Base-by-base conservation (phyloP, 768 basidiomycete genomes). In the Mycena crocata region DNA sequence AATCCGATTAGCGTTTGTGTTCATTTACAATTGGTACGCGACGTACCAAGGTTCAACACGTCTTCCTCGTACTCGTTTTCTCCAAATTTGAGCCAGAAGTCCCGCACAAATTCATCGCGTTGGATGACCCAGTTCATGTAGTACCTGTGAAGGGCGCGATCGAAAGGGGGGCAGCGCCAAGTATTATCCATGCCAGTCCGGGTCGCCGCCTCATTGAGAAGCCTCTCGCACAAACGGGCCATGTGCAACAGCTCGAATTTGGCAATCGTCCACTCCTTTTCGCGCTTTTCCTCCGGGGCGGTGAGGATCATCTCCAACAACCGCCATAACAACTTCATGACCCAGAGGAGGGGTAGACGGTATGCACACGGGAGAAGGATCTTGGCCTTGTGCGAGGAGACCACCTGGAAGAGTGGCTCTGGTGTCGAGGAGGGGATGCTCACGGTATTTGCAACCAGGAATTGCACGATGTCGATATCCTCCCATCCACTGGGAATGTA, bases 41-140 rank as follows among this genome's bases (percentile, higher is more conserved):
- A 68, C 63, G 3, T 24, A 70, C 69, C 40, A 21, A 51, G 56
- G 23, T 66, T 57, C 3, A 71, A n/a, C n/a, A 56, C 46, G 60
- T 72, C 71, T 9, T 51, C 62, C 10, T 58, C 17, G 35, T 59
- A 65, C 28, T 59, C 64, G 54, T 82, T 82, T 58, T 81, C 77
- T 49, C 72, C 77, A 67, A 79, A 83, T 67, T 83, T 82, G 9
- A 74, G 62, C 73, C 76, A 82, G 71, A 83, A 82, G 19, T 73
- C 73, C 69, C 72, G 75, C 24, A 81, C 42, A 49, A 75, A 80
- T 73, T 79, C 77, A 24, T 81, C 79, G 23, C 78, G 69, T 57
- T 74, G 79, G n/a, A 83, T 72, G 40, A 84, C 73, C 83, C 83
- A 84, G 30, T 77, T 72, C 35, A 78, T 71, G 67, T 78, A 81